Conservation (phyloP, 2,329 filamentous ascomycete genomes). For the Aspergillus versicolor region DNA sequence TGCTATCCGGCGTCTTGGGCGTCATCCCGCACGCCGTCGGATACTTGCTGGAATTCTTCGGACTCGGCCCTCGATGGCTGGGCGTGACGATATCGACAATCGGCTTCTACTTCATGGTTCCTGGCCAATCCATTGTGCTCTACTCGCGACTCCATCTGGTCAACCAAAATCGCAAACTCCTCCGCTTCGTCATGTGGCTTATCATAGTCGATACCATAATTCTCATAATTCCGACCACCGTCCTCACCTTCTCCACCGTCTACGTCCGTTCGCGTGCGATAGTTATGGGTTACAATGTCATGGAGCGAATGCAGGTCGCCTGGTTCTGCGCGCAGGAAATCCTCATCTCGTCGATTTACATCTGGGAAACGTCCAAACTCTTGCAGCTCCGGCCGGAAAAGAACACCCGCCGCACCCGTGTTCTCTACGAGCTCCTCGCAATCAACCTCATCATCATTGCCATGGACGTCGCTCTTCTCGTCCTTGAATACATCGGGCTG, state of each 20-base stretch:
- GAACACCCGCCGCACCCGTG: conserved; percentile 36
- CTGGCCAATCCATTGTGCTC: conserved; percentile 61
- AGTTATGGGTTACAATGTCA: conserved; percentile 43
- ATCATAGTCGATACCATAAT: conserved; percentile 57
- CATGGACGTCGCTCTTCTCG: conserved; percentile 47
- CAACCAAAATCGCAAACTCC: conserved; percentile 47
- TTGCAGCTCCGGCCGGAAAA: conserved; percentile 36
- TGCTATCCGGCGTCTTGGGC: conserved; percentile 35
- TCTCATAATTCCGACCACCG: conserved; percentile 53
- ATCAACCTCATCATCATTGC: conserved; percentile 51
- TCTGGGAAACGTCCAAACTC: conserved; percentile 52
- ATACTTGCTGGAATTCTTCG: conserved; percentile 41
- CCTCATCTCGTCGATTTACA: conserved; percentile 51
- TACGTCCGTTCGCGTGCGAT: conserved; percentile 24
- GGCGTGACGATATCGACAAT: conserved; percentile 46
- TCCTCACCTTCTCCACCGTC: conserved; percentile 51
- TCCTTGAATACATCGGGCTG: conserved; percentile 43
- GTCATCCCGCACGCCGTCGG: conserved; percentile 40
- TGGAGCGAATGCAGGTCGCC: conserved; percentile 44
- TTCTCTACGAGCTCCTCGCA: conserved; percentile 49
- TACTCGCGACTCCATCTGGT: conserved; percentile 64
- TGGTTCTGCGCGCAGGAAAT: conserved; percentile 47
- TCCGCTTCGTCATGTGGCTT: conserved; percentile 55
- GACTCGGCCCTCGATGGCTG: conserved; percentile 34
- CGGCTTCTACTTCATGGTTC: conserved; percentile 60